A percentile compares a stretch with the other conserved stretches of the same genome.
phyloP scores from a whole-genome alignment of 1,139 yeast species.

The Arxiozyma bovina region DNA sequence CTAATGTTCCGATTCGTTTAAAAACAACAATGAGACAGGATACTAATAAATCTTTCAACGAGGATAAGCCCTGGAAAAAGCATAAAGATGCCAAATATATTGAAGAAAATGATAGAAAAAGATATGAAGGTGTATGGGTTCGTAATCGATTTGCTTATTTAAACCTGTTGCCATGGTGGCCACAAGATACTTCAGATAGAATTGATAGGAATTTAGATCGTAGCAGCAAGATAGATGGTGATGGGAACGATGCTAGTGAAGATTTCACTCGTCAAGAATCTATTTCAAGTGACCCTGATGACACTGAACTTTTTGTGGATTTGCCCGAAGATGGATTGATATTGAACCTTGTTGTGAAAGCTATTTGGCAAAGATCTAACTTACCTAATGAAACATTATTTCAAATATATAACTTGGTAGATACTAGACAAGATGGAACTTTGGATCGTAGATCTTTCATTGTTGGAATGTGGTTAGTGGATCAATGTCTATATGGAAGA shows the following conservation, averaged over 20 bases:
- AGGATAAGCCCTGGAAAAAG: conserved; percentile 92
- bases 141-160: conserved; percentile 67
- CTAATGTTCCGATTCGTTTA: conserved; percentile 4
- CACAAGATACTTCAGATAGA: conserved; percentile 15
- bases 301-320: background rate
- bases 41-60: conserved; percentile 48
- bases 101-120: conserved; percentile 64
- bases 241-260: conserved; percentile 9
- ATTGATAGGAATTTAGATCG: conserved; percentile 7
- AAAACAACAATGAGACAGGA: conserved; percentile 12
- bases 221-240: conserved; percentile 10
- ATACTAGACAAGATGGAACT: conserved; percentile 65
- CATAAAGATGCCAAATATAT: conserved; percentile 56
- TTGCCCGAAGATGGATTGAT: conserved; percentile 37
- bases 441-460: conserved; percentile 73
- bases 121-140: conserved; percentile 92
- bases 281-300: background rate
- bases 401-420: conserved; percentile 75
- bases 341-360: conserved; percentile 50
- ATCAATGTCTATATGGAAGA: conserved; percentile 89
- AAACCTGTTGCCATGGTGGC: conserved; percentile 32
- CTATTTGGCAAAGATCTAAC: conserved; percentile 72
- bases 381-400: conserved; percentile 55
- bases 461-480: conserved; percentile 94
- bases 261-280: background rate